Base-by-base conservation (phyloP, 2,329 filamentous ascomycete genomes). In the Trichoderma lentiforme region DNA sequence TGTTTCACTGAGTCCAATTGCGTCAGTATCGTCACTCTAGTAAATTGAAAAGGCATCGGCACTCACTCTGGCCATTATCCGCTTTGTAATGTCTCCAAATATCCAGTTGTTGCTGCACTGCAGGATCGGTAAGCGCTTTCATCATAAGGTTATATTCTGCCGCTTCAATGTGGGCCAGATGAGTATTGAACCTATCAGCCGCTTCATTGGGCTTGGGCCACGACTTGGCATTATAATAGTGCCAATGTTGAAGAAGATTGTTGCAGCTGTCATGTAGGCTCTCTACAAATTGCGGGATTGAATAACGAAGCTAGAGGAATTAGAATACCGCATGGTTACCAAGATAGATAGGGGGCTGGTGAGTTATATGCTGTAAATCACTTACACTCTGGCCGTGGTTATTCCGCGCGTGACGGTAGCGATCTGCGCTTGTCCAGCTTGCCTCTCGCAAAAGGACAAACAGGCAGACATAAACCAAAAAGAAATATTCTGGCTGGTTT, bases 181-280 rank as follows among this genome's bases (percentile, higher is more conserved):
- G 75, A 9, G 77, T 75, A 57, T 77, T 76, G 60, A 74, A 73
- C 4, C 76, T 74, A 7, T 76, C 72, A 53, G 77, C 72, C 0
- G 80, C 78, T n/a, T 81, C 76, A 18, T 77, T 74, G 1, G 63
- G 63, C 7, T 70, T 28, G 2, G 79, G 77, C 77, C 77, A 79
- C 6, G 66, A 26, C 28, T 80, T 74, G 36, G 80, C 81, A 71
- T 83, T 84, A 76, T 83, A 87, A 74, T 87, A 87, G 63, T 86
- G 84, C 86, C 86, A 88, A 68, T 86, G 80, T 12, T 79, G 77
- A 1, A 88, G 82, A 32, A 87, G 78, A 66, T 82, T 82, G 64
- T 84, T 85, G 32, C 83, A 84, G 5, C 84, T 81, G 14, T 82
- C 78, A 18, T 87, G 86, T 2, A 87, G 78, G 6, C 82, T 77